These are phyloP conservation scores for Nannochloris sp. DNA, from an alignment of 139 green algal species.

Conservation along the genomic window DNA sequence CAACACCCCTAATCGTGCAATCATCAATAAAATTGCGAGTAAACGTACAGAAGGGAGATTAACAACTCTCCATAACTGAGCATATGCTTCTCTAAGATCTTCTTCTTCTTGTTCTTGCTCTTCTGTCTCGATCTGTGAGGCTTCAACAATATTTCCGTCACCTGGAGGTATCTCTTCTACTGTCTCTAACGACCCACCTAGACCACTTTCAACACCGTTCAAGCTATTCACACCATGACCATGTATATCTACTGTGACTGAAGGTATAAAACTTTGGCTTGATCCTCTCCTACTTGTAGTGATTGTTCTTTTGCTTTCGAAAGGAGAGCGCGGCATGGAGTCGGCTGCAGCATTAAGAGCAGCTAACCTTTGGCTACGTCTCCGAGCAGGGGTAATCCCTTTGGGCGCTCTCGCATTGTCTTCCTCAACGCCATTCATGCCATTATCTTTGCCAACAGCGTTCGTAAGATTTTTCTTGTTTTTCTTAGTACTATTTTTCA, in stretches of 20 bases:
- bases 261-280: no score
- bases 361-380: constrained; percentile 2
- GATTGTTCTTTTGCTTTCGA: neutral
- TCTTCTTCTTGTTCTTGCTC: neutral
- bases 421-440: neutral
- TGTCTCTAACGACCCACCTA: no score
- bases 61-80: constrained; percentile 46
- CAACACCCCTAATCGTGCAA: constrained; percentile 64
- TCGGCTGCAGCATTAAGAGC: neutral
- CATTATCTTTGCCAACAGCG: neutral
- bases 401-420: neutral
- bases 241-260: no score
- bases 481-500: neutral
- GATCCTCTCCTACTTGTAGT: no score
- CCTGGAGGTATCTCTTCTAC: no score
- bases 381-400: neutral
- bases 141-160: no score
- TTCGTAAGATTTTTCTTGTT: neutral
- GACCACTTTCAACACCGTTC: no score
- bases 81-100: constrained; percentile 31
- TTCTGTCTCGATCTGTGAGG: no score
- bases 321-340: neutral
- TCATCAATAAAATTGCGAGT: constrained; percentile 66
- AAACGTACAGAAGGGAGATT: constrained; percentile 57
- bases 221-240: no score